Conservation (phyloP, 257 asterid species). For the Solanum chiquidenum region DNA sequence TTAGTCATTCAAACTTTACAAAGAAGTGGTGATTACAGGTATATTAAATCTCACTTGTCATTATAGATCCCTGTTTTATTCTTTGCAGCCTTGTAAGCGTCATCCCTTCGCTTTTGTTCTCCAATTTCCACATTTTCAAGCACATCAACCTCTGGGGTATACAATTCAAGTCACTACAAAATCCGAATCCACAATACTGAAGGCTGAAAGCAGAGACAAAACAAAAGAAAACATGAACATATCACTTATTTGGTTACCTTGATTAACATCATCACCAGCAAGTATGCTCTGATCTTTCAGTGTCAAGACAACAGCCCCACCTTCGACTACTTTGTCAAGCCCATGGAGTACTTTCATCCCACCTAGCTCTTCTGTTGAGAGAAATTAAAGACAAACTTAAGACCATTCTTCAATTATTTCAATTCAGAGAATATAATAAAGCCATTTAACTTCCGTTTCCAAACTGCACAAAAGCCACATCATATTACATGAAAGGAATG, state of each 20-base stretch:
- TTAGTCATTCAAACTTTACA: not conserved
- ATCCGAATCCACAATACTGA: conserved; percentile 78
- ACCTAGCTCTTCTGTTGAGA: conserved; percentile 44
- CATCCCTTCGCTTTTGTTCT: conserved; percentile 84
- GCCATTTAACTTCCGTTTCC: not conserved
- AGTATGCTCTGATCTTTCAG: conserved; percentile 96
- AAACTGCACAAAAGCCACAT: not conserved
- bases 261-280: conserved; percentile 70
- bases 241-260: conserved; percentile 38
- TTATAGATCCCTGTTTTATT: conserved; percentile 71
- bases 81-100: conserved; percentile 82
- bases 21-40: not conserved
- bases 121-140: conserved; percentile 99
- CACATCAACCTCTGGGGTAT: conserved; percentile 90
- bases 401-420: not conserved
- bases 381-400: conserved; percentile 6
- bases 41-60: conserved; percentile 54
- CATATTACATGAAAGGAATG: not conserved
- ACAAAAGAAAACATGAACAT: conserved; percentile 2
- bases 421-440: not conserved
- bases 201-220: conserved; percentile 20
- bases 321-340: conserved; percentile 7
- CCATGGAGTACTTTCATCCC: conserved; percentile 94
- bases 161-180: conserved; percentile 79
- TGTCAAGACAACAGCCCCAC: conserved; percentile 66